phyloP scores from a whole-genome alignment of 169 alveolate genomes.

The Plasmodium inui region DNA sequence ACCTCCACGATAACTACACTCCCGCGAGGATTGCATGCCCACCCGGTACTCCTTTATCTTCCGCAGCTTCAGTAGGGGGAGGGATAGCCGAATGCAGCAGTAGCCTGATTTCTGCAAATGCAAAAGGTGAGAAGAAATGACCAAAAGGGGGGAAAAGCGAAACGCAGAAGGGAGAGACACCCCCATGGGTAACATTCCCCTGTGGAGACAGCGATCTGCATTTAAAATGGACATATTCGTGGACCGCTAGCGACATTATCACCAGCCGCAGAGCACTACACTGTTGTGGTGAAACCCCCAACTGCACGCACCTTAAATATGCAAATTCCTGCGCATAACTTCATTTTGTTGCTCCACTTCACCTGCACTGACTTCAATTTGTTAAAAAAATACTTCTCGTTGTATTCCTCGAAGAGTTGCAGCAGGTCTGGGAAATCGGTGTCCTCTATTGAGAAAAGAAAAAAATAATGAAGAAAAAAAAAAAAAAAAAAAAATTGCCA shows the following conservation, averaged over 20 bases:
- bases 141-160: neutral
- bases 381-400: conserved; percentile 87
- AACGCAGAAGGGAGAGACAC: neutral
- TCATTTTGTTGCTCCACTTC: conserved; percentile 94
- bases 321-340: conserved; percentile 94
- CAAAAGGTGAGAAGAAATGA: neutral
- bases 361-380: conserved; percentile 86
- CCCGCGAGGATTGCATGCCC: neutral
- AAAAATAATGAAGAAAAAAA: too few species aligned
- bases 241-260: neutral
- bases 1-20: too few species aligned
- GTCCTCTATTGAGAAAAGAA: conserved; percentile 47
- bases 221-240: neutral
- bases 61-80: conserved; percentile 93
- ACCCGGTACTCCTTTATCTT: conserved; percentile 90
- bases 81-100: conserved; percentile 93
- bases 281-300: neutral
- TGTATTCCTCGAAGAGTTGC: conserved; percentile 85
- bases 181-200: neutral
- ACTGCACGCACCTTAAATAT: conserved; percentile 74
- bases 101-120: conserved; percentile 80
- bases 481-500: neutral
- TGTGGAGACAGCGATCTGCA: neutral
- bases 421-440: conserved; percentile 85
- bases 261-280: neutral